Percentiles rank a stretch among this genome's conserved stretches.
phyloP scores from a whole-genome alignment of 2,329 filamentous ascomycete genomes.

The Colletotrichum abscissum region DNA sequence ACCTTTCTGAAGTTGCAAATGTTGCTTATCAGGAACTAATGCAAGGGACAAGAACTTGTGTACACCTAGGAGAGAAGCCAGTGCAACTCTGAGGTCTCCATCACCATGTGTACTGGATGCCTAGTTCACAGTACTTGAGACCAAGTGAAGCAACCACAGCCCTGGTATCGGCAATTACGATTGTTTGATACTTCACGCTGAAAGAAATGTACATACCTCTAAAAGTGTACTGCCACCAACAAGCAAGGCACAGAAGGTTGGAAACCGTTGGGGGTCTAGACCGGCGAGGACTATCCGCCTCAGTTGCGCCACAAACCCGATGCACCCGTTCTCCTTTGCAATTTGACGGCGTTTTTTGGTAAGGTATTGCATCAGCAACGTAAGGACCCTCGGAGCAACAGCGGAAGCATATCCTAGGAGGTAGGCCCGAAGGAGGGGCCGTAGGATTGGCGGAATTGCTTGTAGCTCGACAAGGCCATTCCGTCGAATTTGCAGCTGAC shows the following conservation, averaged over 20 bases:
- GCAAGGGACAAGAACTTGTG: neutral
- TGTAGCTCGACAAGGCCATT: conserved; percentile 36
- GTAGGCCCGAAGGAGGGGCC: conserved; percentile 69
- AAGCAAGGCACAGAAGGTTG: conserved; percentile 70
- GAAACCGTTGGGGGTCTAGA: conserved; percentile 67
- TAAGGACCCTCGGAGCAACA: conserved; percentile 67
- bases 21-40: neutral
- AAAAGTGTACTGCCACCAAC: conserved; percentile 71
- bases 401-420: conserved; percentile 70
- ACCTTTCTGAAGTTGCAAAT: neutral
- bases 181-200: conserved; percentile 9
- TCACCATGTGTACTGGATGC: neutral
- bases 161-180: neutral
- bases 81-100: neutral
- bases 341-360: conserved; percentile 44
- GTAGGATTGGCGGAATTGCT: conserved; percentile 60
- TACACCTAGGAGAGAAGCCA: neutral
- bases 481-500: conserved; percentile 35
- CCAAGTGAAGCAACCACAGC: conserved; percentile 5
- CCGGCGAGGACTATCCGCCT: conserved; percentile 60
- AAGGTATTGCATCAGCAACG: conserved; percentile 63
- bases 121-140: neutral
- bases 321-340: conserved; percentile 35
- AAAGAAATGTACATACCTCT: conserved; percentile 56
- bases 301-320: conserved; percentile 45